Evolutionary conservation across 768 basidiomycete species (phyloP).

Genomic region (Filobasidium floriforme): DNA sequence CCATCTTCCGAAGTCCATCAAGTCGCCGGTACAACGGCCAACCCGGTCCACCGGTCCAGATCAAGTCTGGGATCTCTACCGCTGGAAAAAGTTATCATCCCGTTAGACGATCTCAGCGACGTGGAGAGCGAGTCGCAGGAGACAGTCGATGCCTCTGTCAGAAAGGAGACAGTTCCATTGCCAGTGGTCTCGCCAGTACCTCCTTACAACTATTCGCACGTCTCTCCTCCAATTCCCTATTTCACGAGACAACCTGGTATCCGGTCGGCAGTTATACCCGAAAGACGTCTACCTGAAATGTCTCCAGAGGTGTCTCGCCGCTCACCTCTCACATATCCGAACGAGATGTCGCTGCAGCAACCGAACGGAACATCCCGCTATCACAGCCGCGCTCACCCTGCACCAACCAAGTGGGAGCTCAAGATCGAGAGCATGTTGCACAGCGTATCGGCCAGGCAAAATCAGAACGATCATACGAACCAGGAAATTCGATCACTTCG

Average conservation of each 20-base stretch:
- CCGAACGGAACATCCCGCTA: too few species aligned
- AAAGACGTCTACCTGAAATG: not conserved
- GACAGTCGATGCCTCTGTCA: not conserved
- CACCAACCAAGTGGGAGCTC: not conserved
- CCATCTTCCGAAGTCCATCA: too few species aligned
- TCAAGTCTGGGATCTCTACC: not conserved
- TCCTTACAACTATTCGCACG: not conserved
- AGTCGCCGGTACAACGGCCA: not conserved
- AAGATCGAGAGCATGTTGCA: constrained; percentile 1
- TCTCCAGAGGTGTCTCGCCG: not conserved
- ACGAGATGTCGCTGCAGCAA: not conserved
- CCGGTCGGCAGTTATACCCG: not conserved
- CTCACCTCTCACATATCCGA: not conserved
- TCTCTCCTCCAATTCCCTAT: not conserved
- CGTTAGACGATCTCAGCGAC: constrained; percentile 6
- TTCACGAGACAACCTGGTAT: not conserved
- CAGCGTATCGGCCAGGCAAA: not conserved
- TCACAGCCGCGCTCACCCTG: not conserved
- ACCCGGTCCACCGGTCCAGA: not conserved
- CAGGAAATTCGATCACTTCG: constrained; percentile 1
- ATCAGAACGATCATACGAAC: not conserved
- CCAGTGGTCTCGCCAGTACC: not conserved
- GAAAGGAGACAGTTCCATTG: not conserved
- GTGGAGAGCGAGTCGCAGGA: not conserved
- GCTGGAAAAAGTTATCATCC: constrained; percentile 6